A percentile compares a stretch with the other conserved stretches of the same genome.
Evolutionary conservation across 805 yeast species (phyloP).

Genomic region (Candida awuae): DNA sequence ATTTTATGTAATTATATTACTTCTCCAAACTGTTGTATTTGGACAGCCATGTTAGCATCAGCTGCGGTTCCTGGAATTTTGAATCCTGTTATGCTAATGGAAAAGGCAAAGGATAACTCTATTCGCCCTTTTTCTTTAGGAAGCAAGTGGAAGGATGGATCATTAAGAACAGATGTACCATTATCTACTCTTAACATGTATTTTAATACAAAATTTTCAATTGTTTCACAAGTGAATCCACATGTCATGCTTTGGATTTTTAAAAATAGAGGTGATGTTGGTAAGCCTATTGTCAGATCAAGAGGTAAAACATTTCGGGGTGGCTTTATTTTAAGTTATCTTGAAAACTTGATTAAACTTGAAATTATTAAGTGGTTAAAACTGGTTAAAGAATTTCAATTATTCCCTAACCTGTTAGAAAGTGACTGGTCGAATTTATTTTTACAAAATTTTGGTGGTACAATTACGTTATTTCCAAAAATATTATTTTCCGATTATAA

Average conservation of each 20-base stretch:
- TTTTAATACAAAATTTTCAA: slow-evolving; percentile 66
- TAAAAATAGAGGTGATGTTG: slow-evolving; percentile 75
- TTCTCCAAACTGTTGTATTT: slow-evolving; percentile 72
- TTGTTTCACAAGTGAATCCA: slow-evolving; percentile 79
- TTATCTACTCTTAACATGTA: slow-evolving; percentile 64
- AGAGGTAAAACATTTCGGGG: slow-evolving; percentile 59
- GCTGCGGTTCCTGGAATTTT: slow-evolving; percentile 79
- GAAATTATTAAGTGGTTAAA: slow-evolving; percentile 75
- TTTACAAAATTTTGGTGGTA: slow-evolving; percentile 66
- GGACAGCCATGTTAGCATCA: slow-evolving; percentile 70
- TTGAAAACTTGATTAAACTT: slow-evolving; percentile 61
- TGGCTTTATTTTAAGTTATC: slow-evolving; percentile 65
- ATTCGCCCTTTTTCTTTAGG: slow-evolving; percentile 67
- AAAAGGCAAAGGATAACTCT: slow-evolving; percentile 31
- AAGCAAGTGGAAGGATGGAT: slow-evolving; percentile 71
- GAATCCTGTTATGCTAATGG: slow-evolving; percentile 74
- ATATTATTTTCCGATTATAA: slow-evolving; percentile 50
- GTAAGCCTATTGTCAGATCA: slow-evolving; percentile 61
- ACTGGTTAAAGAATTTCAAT: slow-evolving; percentile 53
- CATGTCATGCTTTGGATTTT: slow-evolving; percentile 69
- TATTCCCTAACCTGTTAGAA: slow-evolving; percentile 59
- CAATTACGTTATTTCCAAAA: slow-evolving; percentile 72
- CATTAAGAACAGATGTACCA: slow-evolving; percentile 72
- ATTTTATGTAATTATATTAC: slow-evolving; percentile 70
- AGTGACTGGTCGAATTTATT: slow-evolving; percentile 79